These are phyloP conservation scores for Hymenoscyphus salicellus DNA, from an alignment of 2,329 filamentous ascomycete species.

Conservation along the genomic window DNA sequence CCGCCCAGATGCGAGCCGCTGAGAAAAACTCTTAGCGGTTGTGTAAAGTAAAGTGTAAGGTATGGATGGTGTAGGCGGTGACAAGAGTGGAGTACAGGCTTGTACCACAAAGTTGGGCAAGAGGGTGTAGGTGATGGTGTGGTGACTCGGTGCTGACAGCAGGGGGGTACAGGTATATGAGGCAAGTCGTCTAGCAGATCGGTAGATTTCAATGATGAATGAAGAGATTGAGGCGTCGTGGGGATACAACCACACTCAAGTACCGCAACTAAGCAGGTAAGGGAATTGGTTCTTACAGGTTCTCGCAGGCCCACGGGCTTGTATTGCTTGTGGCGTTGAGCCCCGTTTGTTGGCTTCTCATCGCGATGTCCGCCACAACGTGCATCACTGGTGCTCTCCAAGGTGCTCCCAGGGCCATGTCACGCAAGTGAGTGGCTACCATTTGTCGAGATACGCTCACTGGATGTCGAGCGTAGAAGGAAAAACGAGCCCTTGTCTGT, in stretches of 20 bases:
- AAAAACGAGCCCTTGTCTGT: constrained; percentile 3
- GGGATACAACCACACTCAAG: constrained; percentile 9
- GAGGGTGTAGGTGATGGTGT: neutral
- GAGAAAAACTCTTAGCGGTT: constrained; percentile 15
- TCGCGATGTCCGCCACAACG: constrained; percentile 6
- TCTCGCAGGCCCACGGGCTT: constrained; percentile 10
- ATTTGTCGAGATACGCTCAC: constrained; percentile 23
- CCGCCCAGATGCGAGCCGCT: constrained; percentile 20
- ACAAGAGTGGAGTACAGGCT: neutral
- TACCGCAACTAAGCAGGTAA: constrained; percentile 19
- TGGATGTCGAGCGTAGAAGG: constrained; percentile 6
- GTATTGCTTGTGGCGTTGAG: constrained; percentile 23
- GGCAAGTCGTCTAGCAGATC: constrained; percentile 5
- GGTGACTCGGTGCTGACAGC: constrained; percentile 1
- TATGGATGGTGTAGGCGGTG: constrained; percentile 10
- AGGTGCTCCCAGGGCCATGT: constrained; percentile 1
- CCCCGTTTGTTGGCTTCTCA: constrained; percentile 11
- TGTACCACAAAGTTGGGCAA: neutral
- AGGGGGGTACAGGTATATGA: constrained; percentile 10
- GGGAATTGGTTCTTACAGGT: constrained; percentile 11
- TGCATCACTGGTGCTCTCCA: constrained; percentile 5
- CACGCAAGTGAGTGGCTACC: constrained; percentile 22
- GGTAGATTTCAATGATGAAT: neutral
- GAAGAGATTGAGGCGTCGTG: constrained; percentile 1
- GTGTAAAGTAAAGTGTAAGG: constrained; percentile 12